A percentile compares a stretch with the other conserved stretches of the same genome.
Conservation (phyloP, 2,329 filamentous ascomycete genomes). For the Canariomyces notabilis region DNA sequence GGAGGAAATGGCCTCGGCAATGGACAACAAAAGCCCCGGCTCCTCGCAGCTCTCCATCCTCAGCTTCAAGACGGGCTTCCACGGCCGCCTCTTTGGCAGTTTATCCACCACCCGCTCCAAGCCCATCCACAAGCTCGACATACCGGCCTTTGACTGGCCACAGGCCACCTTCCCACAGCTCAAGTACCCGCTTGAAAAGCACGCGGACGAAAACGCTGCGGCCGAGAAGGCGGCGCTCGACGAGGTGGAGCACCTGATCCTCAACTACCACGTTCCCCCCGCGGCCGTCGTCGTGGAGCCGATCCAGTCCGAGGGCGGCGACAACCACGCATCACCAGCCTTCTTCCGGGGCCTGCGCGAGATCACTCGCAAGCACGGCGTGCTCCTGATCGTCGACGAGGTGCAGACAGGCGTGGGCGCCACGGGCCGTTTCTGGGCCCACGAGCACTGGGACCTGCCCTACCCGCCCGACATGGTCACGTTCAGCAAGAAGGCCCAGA, state of each 20-base stretch:
- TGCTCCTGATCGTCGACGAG: constrained; percentile 88
- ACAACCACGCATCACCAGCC: constrained; percentile 83
- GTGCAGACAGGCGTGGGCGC: constrained; percentile 91
- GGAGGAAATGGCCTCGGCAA: constrained; percentile 67
- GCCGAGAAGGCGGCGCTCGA: constrained; percentile 77
- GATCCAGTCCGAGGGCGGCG: constrained; percentile 88
- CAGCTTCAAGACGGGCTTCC: constrained; percentile 84
- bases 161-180: constrained; percentile 80
- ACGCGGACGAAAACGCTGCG: constrained; percentile 72
- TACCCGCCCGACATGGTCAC: constrained; percentile 88
- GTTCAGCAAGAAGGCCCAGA: constrained; percentile 93
- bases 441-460: constrained; percentile 85
- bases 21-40: constrained; percentile 76
- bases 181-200: constrained; percentile 80
- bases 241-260: constrained; percentile 78
- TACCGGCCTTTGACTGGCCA: constrained; percentile 92
- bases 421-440: constrained; percentile 93
- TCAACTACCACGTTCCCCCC: constrained; percentile 71
- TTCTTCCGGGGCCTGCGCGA: constrained; percentile 84
- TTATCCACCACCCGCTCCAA: constrained; percentile 88
- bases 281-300: constrained; percentile 83
- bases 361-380: constrained; percentile 69
- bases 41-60: constrained; percentile 75
- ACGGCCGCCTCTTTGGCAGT: constrained; percentile 82
- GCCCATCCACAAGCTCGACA: constrained; percentile 91